A percentile compares a stretch with the other conserved stretches of the same genome.
These are phyloP conservation scores for Raffaelea deltoideospora DNA, from an alignment of 2,329 filamentous ascomycete genomes.

Conservation along the genomic window DNA sequence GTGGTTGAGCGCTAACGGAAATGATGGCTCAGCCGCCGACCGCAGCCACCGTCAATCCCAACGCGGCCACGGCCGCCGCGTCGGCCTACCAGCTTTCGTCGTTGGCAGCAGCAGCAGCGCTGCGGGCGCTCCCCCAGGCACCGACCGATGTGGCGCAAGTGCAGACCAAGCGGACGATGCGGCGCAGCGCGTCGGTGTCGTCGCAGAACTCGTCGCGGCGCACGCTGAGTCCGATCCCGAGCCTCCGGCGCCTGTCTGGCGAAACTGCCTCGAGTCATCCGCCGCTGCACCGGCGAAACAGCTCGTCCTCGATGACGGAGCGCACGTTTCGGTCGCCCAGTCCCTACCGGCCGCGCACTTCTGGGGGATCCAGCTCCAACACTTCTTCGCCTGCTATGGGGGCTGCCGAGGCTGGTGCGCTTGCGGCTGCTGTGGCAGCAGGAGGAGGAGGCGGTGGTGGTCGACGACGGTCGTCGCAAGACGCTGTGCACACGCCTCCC, in stretches of 20 bases:
- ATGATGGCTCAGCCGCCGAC: conserved; percentile 39
- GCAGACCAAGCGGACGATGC: conserved; percentile 72
- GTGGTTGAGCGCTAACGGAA: background rate
- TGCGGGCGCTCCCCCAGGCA: conserved; percentile 62
- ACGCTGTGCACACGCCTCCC: conserved; percentile 12
- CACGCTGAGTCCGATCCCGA: conserved; percentile 7
- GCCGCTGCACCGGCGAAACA: conserved; percentile 48
- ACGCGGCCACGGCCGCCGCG: conserved; percentile 64
- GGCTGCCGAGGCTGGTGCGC: background rate
- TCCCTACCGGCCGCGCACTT: conserved; percentile 31
- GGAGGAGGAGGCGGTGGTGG: background rate
- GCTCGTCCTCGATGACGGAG: conserved; percentile 73
- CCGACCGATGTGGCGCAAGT: conserved; percentile 69
- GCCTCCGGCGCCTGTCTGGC: background rate
- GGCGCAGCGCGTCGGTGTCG: conserved; percentile 57
- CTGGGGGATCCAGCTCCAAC: background rate
- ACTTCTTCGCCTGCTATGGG: conserved; percentile 8
- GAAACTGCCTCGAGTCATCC: background rate
- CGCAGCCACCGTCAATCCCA: conserved; percentile 49
- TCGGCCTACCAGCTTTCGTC: conserved; percentile 76
- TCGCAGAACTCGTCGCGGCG: conserved; percentile 31
- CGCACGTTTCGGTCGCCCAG: conserved; percentile 74
- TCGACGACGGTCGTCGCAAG: conserved; percentile 9
- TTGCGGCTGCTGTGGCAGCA: conserved; percentile 5
- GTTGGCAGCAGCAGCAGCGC: conserved; percentile 72